These are phyloP conservation scores for Pythium aristosporum DNA, from an alignment of 352 stramenopile genomes.

Conservation along the genomic window DNA sequence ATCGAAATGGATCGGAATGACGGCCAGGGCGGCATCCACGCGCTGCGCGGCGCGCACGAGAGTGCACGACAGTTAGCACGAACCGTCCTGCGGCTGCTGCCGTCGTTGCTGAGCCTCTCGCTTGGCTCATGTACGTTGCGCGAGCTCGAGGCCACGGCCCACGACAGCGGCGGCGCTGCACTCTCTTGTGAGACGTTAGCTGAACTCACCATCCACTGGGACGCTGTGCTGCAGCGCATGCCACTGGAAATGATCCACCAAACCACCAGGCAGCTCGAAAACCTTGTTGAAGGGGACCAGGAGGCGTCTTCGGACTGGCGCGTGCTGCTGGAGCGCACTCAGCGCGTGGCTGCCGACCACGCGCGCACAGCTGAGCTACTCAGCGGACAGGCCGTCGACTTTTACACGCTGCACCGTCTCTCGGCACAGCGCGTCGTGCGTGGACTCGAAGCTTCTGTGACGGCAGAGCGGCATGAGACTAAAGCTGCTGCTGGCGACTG, in stretches of 20 bases:
- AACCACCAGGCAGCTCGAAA: constrained; percentile 12
- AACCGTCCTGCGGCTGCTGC: background rate
- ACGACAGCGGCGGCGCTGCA: background rate
- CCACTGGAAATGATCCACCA: constrained; percentile 14
- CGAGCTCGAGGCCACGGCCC: background rate
- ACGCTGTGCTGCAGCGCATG: constrained; percentile 1
- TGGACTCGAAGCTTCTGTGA: background rate
- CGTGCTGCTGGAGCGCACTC: constrained; percentile 22
- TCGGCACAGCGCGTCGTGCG: background rate
- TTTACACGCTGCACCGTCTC: background rate
- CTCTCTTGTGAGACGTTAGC: background rate
- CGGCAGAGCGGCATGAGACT: background rate
- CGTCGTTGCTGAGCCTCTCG: background rate
- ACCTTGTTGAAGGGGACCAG: background rate
- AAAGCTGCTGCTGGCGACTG: background rate
- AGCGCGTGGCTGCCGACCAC: background rate
- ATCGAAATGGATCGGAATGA: background rate
- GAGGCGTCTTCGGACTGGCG: background rate
- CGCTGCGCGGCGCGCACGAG: no score
- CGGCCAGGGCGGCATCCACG: background rate
- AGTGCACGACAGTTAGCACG: background rate
- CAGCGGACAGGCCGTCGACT: background rate
- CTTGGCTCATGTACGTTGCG: background rate
- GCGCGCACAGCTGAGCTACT: background rate
- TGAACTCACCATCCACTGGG: constrained; percentile 2